These are phyloP conservation scores for Gonapodya sp. DNA, from an alignment of 192 early-diverging fungal species.

Conservation along the genomic window DNA sequence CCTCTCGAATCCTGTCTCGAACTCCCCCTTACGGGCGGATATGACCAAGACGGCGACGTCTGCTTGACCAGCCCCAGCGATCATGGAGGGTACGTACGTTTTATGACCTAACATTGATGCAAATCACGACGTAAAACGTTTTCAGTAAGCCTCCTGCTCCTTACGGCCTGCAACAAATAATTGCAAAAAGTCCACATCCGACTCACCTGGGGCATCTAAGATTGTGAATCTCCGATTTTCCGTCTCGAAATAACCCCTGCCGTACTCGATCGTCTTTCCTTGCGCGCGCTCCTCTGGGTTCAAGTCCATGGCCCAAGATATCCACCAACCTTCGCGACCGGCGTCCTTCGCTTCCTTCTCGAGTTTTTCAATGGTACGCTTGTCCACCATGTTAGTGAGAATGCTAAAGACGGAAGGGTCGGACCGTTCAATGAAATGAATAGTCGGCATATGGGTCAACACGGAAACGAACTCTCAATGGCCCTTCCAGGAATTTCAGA, in stretches of 20 bases:
- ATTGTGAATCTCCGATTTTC: constrained; percentile 91
- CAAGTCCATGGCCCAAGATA: constrained; percentile 97
- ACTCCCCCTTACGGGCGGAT: constrained; percentile 97
- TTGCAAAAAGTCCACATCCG: not conserved
- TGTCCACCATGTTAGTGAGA: constrained; percentile 98
- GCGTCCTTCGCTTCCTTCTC: constrained; percentile 97
- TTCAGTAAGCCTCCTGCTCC: not conserved
- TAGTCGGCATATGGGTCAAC: not conserved
- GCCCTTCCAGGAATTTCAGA: no score
- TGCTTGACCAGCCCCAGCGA: constrained; percentile 91
- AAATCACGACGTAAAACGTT: no score
- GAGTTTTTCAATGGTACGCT: constrained; percentile 98
- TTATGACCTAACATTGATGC: no score
- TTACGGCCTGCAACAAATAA: not conserved
- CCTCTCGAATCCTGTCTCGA: constrained; percentile 99
- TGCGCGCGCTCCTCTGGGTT: constrained; percentile 81
- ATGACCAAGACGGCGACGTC: constrained; percentile 93
- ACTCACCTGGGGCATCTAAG: constrained; percentile 78
- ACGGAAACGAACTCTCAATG: no score
- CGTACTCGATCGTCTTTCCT: constrained; percentile 98
- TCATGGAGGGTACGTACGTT: constrained; percentile 96
- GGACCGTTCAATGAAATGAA: constrained; percentile 11
- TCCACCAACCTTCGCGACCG: constrained; percentile 94
- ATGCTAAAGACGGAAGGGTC: constrained; percentile 34
- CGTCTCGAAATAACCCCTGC: constrained; percentile 96